phyloP scores from a whole-genome alignment of 371 early-diverging fungal genomes.

The Amoeboaphelidium occidentale region DNA sequence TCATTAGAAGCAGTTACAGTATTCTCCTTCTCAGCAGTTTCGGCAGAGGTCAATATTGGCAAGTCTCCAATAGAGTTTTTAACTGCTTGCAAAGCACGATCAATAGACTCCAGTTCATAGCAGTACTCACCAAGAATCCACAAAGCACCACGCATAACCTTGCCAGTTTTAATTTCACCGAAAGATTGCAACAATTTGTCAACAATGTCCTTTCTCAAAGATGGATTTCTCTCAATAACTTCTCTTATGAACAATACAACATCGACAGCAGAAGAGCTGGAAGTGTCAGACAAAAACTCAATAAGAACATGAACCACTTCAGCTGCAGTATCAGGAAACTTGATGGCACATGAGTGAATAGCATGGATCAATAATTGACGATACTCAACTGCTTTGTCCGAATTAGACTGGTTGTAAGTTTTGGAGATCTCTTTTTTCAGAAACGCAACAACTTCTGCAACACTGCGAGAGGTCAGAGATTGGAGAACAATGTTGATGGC shows the following conservation, averaged over 20 bases:
- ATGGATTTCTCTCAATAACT: conserved; percentile 82
- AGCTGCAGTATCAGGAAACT: conserved; percentile 80
- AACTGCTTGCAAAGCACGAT: conserved; percentile 54
- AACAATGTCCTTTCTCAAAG: conserved; percentile 48
- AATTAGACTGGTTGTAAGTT: conserved; percentile 39
- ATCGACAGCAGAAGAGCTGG: conserved; percentile 74
- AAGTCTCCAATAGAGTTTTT: conserved; percentile 63
- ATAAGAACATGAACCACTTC: conserved; percentile 78
- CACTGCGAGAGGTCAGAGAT: conserved; percentile 66
- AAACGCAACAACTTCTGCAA: conserved; percentile 68
- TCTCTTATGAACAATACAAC: conserved; percentile 72
- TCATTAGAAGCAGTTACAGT: conserved; percentile 3
- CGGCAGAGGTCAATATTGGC: conserved; percentile 58
- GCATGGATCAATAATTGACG: conserved; percentile 77
- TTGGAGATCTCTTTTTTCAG: conserved; percentile 76
- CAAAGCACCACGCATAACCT: conserved; percentile 86
- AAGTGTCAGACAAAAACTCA: conserved; percentile 72
- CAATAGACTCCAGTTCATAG: conserved; percentile 31
- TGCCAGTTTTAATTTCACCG: conserved; percentile 68
- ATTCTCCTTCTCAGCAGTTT: conserved; percentile 1
- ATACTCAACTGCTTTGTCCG: conserved; percentile 51
- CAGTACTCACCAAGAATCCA: conserved; percentile 92
- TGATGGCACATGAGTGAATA: conserved; percentile 83
- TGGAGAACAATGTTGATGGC: conserved; percentile 62
- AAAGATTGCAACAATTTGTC: conserved; percentile 53